Evolutionary conservation across 805 yeast species (phyloP).

Genomic region (Kuraishia hungarica): DNA sequence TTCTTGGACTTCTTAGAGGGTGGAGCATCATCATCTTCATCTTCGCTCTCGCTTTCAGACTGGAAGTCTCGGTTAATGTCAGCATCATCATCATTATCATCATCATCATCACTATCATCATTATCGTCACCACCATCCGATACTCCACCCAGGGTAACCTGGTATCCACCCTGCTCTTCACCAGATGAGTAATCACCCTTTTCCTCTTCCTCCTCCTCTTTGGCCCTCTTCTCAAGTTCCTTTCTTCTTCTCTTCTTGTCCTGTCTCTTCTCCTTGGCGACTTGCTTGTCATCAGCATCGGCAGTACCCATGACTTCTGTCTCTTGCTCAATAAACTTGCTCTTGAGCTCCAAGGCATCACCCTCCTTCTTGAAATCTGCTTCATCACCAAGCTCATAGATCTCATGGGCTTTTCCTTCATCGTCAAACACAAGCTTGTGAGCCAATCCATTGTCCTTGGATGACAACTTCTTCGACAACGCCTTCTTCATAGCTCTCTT

Average conservation of each 20-base stretch:
- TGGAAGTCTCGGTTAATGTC: conserved; percentile 40
- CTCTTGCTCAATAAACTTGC: conserved; percentile 59
- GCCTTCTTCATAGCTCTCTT: conserved; percentile 83
- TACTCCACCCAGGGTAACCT: conserved; percentile 15
- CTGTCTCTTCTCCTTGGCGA: conserved; percentile 67
- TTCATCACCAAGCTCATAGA: conserved; percentile 87
- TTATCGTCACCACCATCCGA: conserved; percentile 13
- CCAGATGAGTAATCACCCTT: conserved; percentile 17
- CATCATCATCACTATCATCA: conserved; percentile 21
- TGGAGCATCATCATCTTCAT: conserved; percentile 24
- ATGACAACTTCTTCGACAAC: conserved; percentile 70
- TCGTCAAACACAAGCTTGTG: conserved; percentile 85
- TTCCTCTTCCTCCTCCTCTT: conserved; percentile 32
- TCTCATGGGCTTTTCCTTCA: conserved; percentile 86
- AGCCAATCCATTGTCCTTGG: conserved; percentile 55
- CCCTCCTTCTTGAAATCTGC: conserved; percentile 68
- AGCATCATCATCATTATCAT: conserved; percentile 10
- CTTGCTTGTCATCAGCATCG: conserved; percentile 70
- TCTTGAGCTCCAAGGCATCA: conserved; percentile 60
- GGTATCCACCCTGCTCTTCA: conserved; percentile 21
- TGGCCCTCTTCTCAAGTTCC: conserved; percentile 57
- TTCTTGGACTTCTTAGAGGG: conserved; percentile 29
- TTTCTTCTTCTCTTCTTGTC: conserved; percentile 87
- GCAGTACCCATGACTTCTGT: conserved; percentile 56
- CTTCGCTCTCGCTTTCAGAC: conserved; percentile 21